phyloP scores from a whole-genome alignment of 2,329 filamentous ascomycete species.

The Trichophyton simii region DNA sequence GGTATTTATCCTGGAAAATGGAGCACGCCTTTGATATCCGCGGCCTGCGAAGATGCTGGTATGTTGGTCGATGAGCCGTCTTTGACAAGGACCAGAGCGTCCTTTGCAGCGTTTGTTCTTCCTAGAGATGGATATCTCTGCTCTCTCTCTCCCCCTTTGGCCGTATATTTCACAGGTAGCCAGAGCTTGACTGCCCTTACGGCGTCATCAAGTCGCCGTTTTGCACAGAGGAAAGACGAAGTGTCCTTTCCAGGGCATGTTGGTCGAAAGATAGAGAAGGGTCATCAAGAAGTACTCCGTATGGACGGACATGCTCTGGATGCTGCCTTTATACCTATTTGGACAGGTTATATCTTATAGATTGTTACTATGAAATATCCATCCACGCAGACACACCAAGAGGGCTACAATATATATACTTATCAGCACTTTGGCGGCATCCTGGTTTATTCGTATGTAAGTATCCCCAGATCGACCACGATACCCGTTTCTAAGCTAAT shows the following conservation, averaged over 20 bases:
- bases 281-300: not conserved
- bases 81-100: not conserved
- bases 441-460: no score
- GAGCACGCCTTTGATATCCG: not conserved
- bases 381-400: no score
- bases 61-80: not conserved
- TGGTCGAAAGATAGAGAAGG: slow-evolving; percentile 4
- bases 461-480: no score
- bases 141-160: no score
- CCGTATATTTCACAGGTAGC: no score
- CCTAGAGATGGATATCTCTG: not conserved
- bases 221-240: not conserved
- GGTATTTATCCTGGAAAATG: not conserved
- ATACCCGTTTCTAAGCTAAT: no score
- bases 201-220: no score
- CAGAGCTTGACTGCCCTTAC: no score
- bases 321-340: slow-evolving; percentile 6
- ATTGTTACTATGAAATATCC: no score
- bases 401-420: no score
- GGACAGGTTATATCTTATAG: not conserved
- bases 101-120: not conserved
- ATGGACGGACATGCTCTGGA: slow-evolving; percentile 5
- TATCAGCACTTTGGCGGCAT: no score
- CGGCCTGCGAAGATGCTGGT: not conserved
- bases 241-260: slow-evolving; percentile 7